Base-by-base conservation (phyloP, 805 yeast species). In the Teunomyces funiuensis region DNA sequence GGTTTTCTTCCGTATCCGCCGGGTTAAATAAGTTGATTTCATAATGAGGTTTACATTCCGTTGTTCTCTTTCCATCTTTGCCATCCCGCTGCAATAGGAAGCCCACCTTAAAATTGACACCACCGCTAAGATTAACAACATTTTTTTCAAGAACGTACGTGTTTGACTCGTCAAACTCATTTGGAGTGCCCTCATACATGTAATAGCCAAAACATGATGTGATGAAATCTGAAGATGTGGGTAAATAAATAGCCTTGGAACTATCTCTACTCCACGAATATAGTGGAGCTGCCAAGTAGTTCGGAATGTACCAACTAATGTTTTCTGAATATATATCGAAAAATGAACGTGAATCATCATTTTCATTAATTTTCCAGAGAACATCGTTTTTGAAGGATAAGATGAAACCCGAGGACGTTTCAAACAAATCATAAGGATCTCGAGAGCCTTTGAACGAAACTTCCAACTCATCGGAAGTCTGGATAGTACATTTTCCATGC, bases 351-450 rank as follows among this genome's bases (percentile, higher is more conserved):
- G 95, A 84, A 51, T 87, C 79, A 44, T 82, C 85, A 27, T 79
- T 65, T 23, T 79, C 76, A 60, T 90, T 88, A 26, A 88, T 65
- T 3, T 67, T 60, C 60, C 88, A 75, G 0, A 56, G 53, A 2
- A 88, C 85, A 41, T 81, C 61, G 18, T 84, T 76, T 34, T 74
- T 71, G 73, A 95, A 89, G 2, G 82, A 76, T 36, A 91, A 66
- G 1, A 86, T 71, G 54, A 88, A 89, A 0, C 98, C 98, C 1
- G 95, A 76, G 18, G 85, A 71, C 1, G 69, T 65, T 4, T 80
- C 83, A 26, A 84, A 74, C 31, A 91, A 59, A 31, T 76, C 69
- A 56, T 89, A 89, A 0, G 98, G 98, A 53, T 84, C 83, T 40
- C 81, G 72, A 0, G 91, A 79, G 1, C 95, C 93, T 55, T 87